These are phyloP conservation scores for Kwoniella sp. DNA, from an alignment of 768 basidiomycete species.

Conservation along the genomic window DNA sequence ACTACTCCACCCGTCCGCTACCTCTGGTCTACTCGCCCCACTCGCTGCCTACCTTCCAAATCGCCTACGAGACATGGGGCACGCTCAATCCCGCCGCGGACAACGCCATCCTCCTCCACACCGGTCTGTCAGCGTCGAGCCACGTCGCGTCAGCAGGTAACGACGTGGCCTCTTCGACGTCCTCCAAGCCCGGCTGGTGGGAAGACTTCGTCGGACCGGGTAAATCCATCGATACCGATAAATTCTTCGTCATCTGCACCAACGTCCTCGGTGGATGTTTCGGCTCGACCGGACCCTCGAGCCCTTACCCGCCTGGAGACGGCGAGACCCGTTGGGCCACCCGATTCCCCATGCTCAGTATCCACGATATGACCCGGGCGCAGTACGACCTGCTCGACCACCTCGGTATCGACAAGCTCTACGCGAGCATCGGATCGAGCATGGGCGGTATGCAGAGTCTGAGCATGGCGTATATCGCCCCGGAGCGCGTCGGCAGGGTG, in stretches of 20 bases:
- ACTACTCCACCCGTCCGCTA: constrained; percentile 34
- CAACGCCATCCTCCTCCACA: constrained; percentile 92
- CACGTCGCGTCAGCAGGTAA: constrained; percentile 56
- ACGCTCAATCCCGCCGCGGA: constrained; percentile 68
- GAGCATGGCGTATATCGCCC: constrained; percentile 87
- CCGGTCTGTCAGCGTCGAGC: constrained; percentile 90
- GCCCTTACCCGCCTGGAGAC: constrained; percentile 60
- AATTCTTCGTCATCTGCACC: constrained; percentile 89
- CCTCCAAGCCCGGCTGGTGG: constrained; percentile 92
- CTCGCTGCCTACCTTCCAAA: constrained; percentile 53
- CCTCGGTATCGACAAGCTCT: constrained; percentile 75
- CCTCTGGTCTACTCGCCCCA: constrained; percentile 49
- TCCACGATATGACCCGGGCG: constrained; percentile 96
- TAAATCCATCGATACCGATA: constrained; percentile 84
- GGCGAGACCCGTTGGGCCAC: constrained; percentile 69
- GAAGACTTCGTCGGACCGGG: constrained; percentile 96
- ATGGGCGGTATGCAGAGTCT: constrained; percentile 99
- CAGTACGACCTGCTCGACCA: constrained; percentile 83
- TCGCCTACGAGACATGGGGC: constrained; percentile 99
- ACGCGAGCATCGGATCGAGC: constrained; percentile 87
- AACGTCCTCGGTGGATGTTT: constrained; percentile 98
- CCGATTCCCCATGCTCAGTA: constrained; percentile 79
- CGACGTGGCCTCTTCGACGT: constrained; percentile 66
- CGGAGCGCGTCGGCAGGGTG: constrained; percentile 79
- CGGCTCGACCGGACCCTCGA: constrained; percentile 91